A percentile compares a stretch with the other conserved stretches of the same genome.
Conservation (phyloP, 2,329 filamentous ascomycete species). For the Boeremia lycopersici region DNA sequence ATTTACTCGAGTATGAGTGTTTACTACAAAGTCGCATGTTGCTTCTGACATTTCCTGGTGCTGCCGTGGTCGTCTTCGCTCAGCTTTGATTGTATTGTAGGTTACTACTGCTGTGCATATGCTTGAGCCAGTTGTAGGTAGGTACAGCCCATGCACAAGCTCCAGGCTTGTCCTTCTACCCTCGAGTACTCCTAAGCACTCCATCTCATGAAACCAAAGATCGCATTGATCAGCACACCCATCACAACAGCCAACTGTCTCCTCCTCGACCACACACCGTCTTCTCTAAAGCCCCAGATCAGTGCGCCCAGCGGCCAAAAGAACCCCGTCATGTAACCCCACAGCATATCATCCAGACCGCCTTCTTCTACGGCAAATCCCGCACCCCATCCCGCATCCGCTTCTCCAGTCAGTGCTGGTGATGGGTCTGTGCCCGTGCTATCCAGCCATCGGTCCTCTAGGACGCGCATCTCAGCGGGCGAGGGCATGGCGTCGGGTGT, state of each 20-base stretch:
- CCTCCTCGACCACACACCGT: constrained; percentile 83
- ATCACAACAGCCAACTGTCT: constrained; percentile 86
- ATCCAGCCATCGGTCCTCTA: constrained; percentile 94
- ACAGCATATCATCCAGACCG: constrained; percentile 82
- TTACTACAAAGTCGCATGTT: background rate
- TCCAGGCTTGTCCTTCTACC: background rate
- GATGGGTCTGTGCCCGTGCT: constrained; percentile 54
- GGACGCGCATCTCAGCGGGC: constrained; percentile 72
- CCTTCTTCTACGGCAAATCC: constrained; percentile 62
- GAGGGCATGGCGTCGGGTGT: constrained; percentile 90
- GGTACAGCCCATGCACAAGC: background rate
- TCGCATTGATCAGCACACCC: constrained; percentile 79
- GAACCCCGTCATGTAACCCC: constrained; percentile 89
- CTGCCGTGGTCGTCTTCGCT: background rate
- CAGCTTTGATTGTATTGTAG: background rate
- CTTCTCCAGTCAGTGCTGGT: constrained; percentile 47
- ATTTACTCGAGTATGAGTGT: background rate
- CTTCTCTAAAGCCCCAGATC: constrained; percentile 83
- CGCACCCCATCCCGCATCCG: constrained; percentile 55
- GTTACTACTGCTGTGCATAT: background rate
- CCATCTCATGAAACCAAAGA: constrained; percentile 65
- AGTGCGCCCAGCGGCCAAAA: constrained; percentile 90
- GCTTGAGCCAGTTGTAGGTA: background rate
- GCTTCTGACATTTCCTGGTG: background rate
- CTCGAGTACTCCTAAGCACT: background rate